Conservation (phyloP, 208 protist species). For the Leishmania braziliensis region DNA sequence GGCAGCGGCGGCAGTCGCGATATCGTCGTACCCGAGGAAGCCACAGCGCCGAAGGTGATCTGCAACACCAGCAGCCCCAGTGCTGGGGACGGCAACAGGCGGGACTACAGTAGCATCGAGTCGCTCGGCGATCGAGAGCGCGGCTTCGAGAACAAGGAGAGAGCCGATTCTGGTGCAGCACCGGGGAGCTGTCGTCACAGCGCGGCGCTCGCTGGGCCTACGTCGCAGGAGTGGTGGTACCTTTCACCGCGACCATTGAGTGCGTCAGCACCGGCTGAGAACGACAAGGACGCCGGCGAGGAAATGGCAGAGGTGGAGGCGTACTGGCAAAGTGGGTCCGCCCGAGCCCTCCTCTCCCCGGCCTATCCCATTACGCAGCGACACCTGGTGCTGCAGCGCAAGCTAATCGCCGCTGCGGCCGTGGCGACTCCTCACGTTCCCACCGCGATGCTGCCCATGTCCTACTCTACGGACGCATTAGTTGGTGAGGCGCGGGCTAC, state of each 20-base stretch:
- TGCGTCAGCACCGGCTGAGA: background rate
- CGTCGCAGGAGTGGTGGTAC: conserved; percentile 20
- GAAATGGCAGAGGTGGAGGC: background rate
- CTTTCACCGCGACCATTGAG: conserved; percentile 12
- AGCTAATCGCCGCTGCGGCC: conserved; percentile 14
- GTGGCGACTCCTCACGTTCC: background rate
- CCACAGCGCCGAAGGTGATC: background rate
- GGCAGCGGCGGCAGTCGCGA: background rate
- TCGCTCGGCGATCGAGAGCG: background rate
- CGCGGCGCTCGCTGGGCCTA: background rate
- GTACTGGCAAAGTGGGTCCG: conserved; percentile 10
- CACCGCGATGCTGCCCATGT: background rate
- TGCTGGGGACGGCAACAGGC: background rate
- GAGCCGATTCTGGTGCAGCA: background rate
- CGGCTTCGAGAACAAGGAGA: background rate
- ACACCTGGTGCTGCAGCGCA: conserved; percentile 19
- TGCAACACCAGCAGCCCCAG: background rate
- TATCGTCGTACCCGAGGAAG: background rate
- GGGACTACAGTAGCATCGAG: background rate
- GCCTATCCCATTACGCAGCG: conserved; percentile 13
- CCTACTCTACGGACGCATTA: background rate
- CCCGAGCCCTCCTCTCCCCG: conserved; percentile 12
- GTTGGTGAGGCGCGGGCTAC: background rate
- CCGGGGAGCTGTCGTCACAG: background rate
- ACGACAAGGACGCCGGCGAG: background rate